Conservation (phyloP, 2,329 filamentous ascomycete species). For the Calonectria pseudoreteaudii region DNA sequence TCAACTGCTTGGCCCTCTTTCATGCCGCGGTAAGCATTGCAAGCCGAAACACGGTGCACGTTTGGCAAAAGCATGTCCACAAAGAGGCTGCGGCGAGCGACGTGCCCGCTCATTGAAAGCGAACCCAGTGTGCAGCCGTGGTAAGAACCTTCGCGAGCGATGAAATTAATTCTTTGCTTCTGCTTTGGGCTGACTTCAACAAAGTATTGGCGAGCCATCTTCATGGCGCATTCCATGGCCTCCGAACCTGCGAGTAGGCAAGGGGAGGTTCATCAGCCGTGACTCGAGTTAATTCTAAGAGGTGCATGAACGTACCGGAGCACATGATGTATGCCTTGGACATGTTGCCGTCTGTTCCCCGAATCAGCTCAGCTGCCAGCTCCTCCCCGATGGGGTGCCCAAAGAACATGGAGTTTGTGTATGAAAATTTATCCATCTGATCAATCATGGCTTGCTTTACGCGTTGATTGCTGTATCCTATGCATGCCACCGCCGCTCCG, state of each 20-base stretch:
- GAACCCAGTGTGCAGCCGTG: constrained; percentile 37
- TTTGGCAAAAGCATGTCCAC: constrained; percentile 31
- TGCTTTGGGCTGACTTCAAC: constrained; percentile 58
- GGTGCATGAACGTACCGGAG: background rate
- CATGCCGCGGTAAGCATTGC: constrained; percentile 36
- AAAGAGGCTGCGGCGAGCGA: constrained; percentile 37
- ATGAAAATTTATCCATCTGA: constrained; percentile 33
- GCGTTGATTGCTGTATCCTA: constrained; percentile 37
- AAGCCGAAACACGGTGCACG: constrained; percentile 25
- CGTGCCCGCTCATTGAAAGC: constrained; percentile 33
- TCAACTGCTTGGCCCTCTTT: constrained; percentile 49
- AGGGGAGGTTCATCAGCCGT: accelerated
- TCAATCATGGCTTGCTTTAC: constrained; percentile 37
- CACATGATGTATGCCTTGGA: constrained; percentile 35
- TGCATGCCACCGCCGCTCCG: constrained; percentile 38
- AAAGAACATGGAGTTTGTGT: constrained; percentile 38
- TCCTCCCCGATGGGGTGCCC: constrained; percentile 34
- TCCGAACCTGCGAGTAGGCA: constrained; percentile 58
- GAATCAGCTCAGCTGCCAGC: constrained; percentile 35
- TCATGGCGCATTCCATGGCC: constrained; percentile 56
- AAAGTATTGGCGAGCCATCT: constrained; percentile 60
- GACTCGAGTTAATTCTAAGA: background rate
- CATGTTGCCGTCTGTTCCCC: constrained; percentile 34
- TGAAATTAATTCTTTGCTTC: constrained; percentile 27
- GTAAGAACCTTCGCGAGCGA: constrained; percentile 30